Conservation (phyloP, 345 rosid genomes). For the Noccaea caerulescens region DNA sequence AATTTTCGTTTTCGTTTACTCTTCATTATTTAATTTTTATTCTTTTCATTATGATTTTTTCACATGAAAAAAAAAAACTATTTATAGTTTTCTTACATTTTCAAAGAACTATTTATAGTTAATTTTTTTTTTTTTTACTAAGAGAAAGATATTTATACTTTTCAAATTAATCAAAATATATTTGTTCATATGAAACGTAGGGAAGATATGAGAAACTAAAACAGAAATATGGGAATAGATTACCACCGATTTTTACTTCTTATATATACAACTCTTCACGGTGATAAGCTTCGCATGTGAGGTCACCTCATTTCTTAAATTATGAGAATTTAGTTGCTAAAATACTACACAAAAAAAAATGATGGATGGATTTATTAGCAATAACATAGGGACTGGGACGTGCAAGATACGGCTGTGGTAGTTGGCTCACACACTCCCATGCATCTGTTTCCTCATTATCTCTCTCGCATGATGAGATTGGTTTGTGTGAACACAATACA, state of each 20-base stretch:
- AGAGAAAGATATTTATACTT: background rate
- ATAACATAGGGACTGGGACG: constrained; percentile 21
- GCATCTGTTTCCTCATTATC: constrained; percentile 11
- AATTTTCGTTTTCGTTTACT: background rate
- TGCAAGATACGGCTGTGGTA: constrained; percentile 35
- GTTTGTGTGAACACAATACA: too few relatives aligned
- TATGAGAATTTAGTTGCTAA: background rate
- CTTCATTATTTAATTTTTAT: background rate
- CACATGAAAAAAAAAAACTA: background rate
- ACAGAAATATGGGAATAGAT: background rate
- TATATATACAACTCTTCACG: background rate
- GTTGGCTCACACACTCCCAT: constrained; percentile 28
- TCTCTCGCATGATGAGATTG: too few relatives aligned
- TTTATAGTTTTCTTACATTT: background rate
- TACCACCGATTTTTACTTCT: too few relatives aligned
- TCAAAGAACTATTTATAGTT: background rate
- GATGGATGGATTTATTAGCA: constrained; percentile 19
- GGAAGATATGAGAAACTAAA: background rate
- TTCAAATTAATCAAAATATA: background rate
- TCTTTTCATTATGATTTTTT: constrained; percentile 6
- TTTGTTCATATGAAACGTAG: background rate
- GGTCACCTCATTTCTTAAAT: background rate
- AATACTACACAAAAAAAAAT: background rate
- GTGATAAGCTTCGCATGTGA: background rate
- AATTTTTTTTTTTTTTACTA: background rate